Conservation (phyloP, 2,329 filamentous ascomycete genomes). For the Talaromyces sp. region DNA sequence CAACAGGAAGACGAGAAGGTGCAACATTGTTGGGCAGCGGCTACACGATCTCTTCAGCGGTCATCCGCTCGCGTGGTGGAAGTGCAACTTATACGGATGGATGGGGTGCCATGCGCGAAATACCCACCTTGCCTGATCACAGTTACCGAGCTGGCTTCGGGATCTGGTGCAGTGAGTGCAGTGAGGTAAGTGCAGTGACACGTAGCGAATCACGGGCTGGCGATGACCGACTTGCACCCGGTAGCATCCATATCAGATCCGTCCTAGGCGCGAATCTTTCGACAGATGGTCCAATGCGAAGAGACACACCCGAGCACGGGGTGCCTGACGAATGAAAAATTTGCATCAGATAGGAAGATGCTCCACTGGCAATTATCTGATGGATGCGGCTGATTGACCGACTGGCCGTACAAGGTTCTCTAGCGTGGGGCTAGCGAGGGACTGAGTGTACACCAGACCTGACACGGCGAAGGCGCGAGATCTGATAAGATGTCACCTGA, state of each 20-base stretch:
- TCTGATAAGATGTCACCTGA: slow-evolving; percentile 13
- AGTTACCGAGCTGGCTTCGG: not conserved
- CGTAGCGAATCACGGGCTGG: not conserved
- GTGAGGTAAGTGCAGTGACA: no score
- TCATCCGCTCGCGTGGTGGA: not conserved
- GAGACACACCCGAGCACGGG: not conserved
- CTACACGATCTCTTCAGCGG: not conserved
- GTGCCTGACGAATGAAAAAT: slow-evolving; percentile 1
- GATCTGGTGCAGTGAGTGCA: no score
- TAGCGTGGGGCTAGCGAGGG: not conserved
- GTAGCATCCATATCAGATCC: slow-evolving; percentile 1
- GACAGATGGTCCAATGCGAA: not conserved
- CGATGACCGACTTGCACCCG: not conserved
- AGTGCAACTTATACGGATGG: not conserved
- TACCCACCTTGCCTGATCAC: not conserved
- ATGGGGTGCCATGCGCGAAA: not conserved
- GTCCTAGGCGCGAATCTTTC: not conserved
- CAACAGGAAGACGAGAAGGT: slow-evolving; percentile 1
- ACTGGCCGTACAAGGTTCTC: not conserved
- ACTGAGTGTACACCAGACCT: not conserved
- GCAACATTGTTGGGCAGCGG: not conserved
- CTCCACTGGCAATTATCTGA: not conserved
- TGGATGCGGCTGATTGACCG: not conserved
- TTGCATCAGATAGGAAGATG: slow-evolving; percentile 8
- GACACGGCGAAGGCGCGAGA: not conserved